A percentile compares a stretch with the other conserved stretches of the same genome.
Evolutionary conservation across 208 protist species (phyloP).

Genomic region (Acanthamoeba royreba): DNA sequence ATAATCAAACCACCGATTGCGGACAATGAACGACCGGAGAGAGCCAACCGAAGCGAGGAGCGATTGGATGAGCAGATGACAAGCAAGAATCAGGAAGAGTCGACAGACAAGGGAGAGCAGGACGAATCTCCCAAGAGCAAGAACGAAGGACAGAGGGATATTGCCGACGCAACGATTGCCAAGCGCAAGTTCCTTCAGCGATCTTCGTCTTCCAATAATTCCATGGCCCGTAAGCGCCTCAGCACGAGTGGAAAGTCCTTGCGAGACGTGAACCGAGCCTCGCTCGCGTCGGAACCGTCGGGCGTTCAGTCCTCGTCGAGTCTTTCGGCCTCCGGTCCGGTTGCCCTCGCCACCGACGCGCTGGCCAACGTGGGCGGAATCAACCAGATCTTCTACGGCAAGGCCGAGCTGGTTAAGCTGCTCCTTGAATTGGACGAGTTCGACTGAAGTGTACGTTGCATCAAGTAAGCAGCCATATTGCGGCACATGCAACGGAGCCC

Average conservation of each 20-base stretch:
- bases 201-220: neutral
- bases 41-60: neutral
- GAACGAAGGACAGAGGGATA: neutral
- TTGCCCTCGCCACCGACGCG: neutral
- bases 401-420: constrained; percentile 18
- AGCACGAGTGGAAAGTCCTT: neutral
- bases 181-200: neutral
- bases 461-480: no score
- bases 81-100: no score
- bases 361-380: neutral
- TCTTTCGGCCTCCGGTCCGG: neutral
- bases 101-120: no score
- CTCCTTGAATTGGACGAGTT: constrained; percentile 7
- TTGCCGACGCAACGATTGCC: neutral
- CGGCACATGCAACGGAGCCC: no score
- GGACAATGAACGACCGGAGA: no score
- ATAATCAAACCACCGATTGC: no score
- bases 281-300: neutral
- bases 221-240: neutral
- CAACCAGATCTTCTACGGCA: constrained; percentile 44
- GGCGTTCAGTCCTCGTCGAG: neutral
- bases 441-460: no score
- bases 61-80: no score
- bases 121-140: no score
- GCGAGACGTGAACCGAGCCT: neutral